phyloP scores from a whole-genome alignment of 148 eudicot genomes.

The Oxyria digyna region DNA sequence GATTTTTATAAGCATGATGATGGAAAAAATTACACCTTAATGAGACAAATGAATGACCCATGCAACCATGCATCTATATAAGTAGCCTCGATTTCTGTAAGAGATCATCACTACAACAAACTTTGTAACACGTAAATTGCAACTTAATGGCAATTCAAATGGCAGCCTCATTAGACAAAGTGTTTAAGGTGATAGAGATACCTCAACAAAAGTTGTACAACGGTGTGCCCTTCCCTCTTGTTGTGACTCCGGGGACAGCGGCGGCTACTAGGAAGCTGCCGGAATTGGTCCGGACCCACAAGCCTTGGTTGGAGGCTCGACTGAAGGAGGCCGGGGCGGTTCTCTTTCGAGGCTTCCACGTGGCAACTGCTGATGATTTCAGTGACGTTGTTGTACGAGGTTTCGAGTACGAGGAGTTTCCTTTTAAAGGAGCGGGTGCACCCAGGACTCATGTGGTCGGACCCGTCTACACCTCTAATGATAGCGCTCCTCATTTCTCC shows the following conservation, averaged over 20 bases:
- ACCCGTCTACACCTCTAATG: neutral
- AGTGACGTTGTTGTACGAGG: neutral
- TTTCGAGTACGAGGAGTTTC: neutral
- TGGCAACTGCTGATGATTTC: neutral
- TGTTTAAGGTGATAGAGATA: neutral
- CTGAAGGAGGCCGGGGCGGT: neutral
- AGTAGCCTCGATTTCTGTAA: no score
- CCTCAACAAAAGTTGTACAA: neutral
- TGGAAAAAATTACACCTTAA: no score
- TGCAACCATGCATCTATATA: no score
- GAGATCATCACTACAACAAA: no score
- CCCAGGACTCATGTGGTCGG: neutral
- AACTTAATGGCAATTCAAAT: neutral
- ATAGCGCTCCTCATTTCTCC: neutral
- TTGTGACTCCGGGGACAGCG: neutral
- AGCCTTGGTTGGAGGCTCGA: neutral
- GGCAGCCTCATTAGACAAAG: neutral
- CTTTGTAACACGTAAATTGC: no score
- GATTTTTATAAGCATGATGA: no score
- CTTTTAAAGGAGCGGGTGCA: neutral
- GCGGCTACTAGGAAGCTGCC: neutral
- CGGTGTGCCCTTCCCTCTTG: neutral
- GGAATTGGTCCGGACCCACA: neutral
- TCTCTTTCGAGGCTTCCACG: conserved; percentile 1
- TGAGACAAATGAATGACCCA: no score